These are phyloP conservation scores for Pythium angustatum DNA, from an alignment of 352 stramenopile genomes.

Conservation along the genomic window DNA sequence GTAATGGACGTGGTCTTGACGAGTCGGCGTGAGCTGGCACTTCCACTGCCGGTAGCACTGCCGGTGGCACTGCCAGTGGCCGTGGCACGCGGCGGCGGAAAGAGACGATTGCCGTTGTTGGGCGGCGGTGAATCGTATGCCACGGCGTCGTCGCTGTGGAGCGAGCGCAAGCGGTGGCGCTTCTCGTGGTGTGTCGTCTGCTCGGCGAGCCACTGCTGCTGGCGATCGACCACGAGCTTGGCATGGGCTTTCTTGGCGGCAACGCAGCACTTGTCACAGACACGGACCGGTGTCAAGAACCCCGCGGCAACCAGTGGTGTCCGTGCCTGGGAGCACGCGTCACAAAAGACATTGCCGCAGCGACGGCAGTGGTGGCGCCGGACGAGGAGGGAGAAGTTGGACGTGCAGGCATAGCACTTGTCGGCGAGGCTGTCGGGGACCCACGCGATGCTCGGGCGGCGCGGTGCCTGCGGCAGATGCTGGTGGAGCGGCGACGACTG, in stretches of 20 bases:
- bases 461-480: slow-evolving; percentile 35
- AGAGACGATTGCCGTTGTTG: slow-evolving; percentile 1
- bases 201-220: slow-evolving; percentile 32
- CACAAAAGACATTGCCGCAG: slow-evolving; percentile 91
- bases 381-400: slow-evolving; percentile 70
- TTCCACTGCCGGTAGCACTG: no score
- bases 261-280: slow-evolving; percentile 80
- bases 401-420: slow-evolving; percentile 70
- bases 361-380: slow-evolving; percentile 85
- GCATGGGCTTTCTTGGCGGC: slow-evolving; percentile 71
- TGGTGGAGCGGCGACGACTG: slow-evolving; percentile 27
- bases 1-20: not conserved
- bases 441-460: slow-evolving; percentile 63
- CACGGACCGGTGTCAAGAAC: slow-evolving; percentile 70
- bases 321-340: slow-evolving; percentile 78
- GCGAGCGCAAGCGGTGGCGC: slow-evolving; percentile 5
- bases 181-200: slow-evolving; percentile 9
- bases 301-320: slow-evolving; percentile 73
- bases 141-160: slow-evolving; percentile 24
- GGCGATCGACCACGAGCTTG: slow-evolving; percentile 62
- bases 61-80: no score
- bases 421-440: slow-evolving; percentile 82
- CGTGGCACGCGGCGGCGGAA: not conserved
- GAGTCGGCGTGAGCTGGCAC: not conserved
- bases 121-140: slow-evolving; percentile 12